These are phyloP conservation scores for Russula lepida DNA, from an alignment of 768 basidiomycete species.

Conservation along the genomic window DNA sequence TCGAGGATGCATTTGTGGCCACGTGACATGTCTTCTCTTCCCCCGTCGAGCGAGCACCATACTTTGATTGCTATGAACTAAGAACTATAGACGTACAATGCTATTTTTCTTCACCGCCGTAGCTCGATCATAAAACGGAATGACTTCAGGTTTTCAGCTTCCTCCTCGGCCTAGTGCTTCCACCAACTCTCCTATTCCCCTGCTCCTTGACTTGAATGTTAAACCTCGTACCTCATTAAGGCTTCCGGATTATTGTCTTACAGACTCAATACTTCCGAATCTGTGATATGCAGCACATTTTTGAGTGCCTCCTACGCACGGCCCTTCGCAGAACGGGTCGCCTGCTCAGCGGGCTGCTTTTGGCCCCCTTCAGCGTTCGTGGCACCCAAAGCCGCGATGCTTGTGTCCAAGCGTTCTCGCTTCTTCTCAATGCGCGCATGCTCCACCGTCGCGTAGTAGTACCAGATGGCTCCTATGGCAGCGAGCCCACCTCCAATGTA, in stretches of 20 bases:
- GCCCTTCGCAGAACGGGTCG: not conserved
- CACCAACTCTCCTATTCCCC: not conserved
- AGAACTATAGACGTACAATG: not conserved
- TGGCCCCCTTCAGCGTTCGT: not conserved
- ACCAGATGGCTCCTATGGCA: constrained; percentile 13
- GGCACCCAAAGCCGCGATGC: not conserved
- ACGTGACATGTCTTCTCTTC: too few species aligned
- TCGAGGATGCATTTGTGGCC: too few species aligned
- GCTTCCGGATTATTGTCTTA: not conserved
- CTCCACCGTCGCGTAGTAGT: constrained; percentile 17
- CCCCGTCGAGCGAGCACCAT: too few species aligned
- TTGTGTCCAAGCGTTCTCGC: not conserved
- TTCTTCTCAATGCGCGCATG: constrained; percentile 11
- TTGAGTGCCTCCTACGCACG: not conserved
- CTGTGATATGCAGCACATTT: not conserved
- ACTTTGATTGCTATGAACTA: too few species aligned
- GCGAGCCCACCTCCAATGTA: constrained; percentile 17
- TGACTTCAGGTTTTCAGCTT: not conserved
- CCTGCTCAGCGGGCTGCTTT: constrained; percentile 1
- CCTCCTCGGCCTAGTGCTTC: not conserved
- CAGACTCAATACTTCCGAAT: not conserved
- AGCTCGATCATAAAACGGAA: not conserved
- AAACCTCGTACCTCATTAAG: not conserved
- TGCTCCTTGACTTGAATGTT: not conserved
- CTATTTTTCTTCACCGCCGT: not conserved